These are phyloP conservation scores for Lolium rigidum DNA, from an alignment of 176 grass and related monocot species.

Conservation along the genomic window DNA sequence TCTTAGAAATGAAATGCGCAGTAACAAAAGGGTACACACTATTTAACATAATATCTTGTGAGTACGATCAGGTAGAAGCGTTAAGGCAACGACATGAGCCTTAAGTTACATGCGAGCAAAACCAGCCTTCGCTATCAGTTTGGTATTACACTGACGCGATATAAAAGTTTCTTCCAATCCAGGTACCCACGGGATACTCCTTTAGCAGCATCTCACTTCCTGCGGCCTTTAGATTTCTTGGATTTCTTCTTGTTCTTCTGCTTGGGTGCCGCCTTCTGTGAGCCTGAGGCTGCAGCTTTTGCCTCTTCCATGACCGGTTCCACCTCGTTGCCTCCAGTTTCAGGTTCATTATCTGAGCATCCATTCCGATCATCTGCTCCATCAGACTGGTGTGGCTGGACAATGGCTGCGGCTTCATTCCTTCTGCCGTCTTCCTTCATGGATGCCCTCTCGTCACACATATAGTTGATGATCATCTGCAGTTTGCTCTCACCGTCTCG, in stretches of 20 bases:
- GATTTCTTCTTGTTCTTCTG: constrained; percentile 40
- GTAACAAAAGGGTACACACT: too few relatives aligned
- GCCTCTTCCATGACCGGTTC: constrained; percentile 1
- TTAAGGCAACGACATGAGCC: constrained; percentile 8
- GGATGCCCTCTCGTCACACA: constrained; percentile 17
- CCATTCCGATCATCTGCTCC: neutral
- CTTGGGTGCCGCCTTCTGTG: constrained; percentile 15
- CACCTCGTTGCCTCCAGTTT: neutral
- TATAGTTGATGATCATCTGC: constrained; percentile 29
- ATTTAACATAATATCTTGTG: neutral
- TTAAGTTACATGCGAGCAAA: neutral
- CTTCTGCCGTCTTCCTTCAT: neutral
- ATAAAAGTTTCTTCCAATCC: neutral
- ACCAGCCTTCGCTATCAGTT: neutral
- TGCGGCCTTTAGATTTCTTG: constrained; percentile 1
- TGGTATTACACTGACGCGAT: neutral
- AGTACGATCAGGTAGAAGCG: neutral
- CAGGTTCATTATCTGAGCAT: constrained; percentile 23
- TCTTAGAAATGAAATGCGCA: too few relatives aligned
- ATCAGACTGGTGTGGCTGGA: neutral
- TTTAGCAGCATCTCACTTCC: constrained; percentile 38
- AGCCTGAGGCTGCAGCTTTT: neutral
- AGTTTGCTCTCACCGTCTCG: constrained; percentile 43
- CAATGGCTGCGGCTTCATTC: neutral
- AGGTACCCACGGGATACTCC: neutral